Conservation (phyloP, 176 grass and related monocot genomes). For the Carex cristatella region DNA sequence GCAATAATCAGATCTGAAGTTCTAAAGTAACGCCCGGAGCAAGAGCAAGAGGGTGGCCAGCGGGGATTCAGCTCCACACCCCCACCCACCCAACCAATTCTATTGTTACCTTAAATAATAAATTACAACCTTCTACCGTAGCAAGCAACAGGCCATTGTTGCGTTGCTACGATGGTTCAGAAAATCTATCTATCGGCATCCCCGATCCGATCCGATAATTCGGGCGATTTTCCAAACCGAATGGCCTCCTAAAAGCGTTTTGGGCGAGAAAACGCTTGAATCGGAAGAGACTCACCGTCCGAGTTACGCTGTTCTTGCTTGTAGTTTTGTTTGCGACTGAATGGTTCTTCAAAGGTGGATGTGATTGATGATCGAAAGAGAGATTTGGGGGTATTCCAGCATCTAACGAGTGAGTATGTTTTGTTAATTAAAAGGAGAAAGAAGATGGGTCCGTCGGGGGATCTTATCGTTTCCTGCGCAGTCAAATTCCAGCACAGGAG, state of each 20-base stretch:
- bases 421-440: background rate
- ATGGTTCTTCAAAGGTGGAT: background rate
- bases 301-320: too few species aligned
- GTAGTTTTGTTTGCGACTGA: background rate
- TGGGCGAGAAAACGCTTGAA: background rate
- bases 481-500: background rate
- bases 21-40: background rate
- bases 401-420: background rate
- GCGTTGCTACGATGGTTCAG: background rate
- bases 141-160: background rate
- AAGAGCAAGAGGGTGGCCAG: background rate
- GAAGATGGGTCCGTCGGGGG: background rate
- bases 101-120: background rate
- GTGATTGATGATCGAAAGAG: background rate
- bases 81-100: background rate
- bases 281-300: background rate
- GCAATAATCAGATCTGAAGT: slow-evolving; percentile 1
- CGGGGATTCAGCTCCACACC: background rate
- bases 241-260: background rate
- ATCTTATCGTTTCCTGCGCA: background rate
- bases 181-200: background rate
- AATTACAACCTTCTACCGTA: background rate
- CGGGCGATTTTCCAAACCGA: background rate
- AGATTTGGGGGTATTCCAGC: background rate
- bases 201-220: background rate